Evolutionary conservation across 495 filamentous ascomycete genomes (phyloP).

Genomic region (Podospora comata): DNA sequence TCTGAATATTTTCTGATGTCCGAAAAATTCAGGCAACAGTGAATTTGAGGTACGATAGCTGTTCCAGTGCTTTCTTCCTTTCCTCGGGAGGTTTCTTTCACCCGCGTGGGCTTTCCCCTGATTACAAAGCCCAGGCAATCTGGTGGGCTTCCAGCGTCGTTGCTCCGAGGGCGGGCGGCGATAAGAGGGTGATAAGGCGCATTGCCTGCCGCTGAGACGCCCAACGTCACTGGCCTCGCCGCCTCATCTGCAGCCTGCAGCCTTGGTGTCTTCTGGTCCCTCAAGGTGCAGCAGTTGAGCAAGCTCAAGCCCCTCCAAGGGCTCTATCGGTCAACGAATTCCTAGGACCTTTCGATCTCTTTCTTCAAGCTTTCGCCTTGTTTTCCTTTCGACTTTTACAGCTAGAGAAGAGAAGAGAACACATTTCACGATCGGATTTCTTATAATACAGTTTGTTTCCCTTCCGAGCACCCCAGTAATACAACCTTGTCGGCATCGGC

Average conservation of each 20-base stretch:
- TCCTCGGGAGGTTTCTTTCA: neutral
- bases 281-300: neutral
- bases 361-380: neutral
- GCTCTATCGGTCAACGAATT: neutral
- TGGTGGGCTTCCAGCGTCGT: neutral
- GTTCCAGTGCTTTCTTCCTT: neutral
- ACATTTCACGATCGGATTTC: neutral
- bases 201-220: conserved; percentile 16
- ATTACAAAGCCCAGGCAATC: neutral
- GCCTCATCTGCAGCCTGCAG: conserved; percentile 3
- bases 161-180: neutral
- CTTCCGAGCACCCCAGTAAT: too few species aligned
- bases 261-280: neutral
- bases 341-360: neutral
- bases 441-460: neutral
- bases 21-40: neutral
- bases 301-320: neutral
- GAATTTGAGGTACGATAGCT: neutral
- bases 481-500: neutral
- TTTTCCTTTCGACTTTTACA: neutral
- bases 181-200: neutral
- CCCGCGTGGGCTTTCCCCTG: neutral
- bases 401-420: neutral
- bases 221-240: neutral
- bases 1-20: neutral